A percentile compares a stretch with the other conserved stretches of the same genome.
Conservation (phyloP, 2,329 filamentous ascomycete genomes). For the Colletotrichum trifolii region DNA sequence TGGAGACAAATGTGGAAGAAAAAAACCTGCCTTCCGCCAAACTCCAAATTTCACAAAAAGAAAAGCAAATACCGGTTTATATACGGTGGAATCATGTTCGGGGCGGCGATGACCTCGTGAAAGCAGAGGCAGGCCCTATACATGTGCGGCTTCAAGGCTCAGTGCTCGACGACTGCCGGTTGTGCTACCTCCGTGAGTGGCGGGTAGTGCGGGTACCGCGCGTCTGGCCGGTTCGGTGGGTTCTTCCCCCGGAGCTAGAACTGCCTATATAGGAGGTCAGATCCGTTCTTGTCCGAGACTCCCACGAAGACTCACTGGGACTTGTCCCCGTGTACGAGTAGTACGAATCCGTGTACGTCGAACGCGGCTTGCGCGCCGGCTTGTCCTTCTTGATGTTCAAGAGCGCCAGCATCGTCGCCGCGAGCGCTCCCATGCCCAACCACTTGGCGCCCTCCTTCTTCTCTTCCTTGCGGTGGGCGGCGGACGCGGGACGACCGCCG, state of each 20-base stretch:
- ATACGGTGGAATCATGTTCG: slow-evolving; percentile 27
- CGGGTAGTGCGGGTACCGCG: slow-evolving; percentile 39
- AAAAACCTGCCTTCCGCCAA: neutral
- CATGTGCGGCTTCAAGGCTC: slow-evolving; percentile 3
- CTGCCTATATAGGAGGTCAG: slow-evolving; percentile 51
- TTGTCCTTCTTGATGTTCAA: slow-evolving; percentile 65
- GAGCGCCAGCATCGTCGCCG: slow-evolving; percentile 63
- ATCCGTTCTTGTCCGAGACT: slow-evolving; percentile 35
- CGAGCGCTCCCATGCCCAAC: slow-evolving; percentile 63
- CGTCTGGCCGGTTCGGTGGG: slow-evolving; percentile 40
- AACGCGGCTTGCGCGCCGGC: slow-evolving; percentile 54
- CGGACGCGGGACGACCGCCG: slow-evolving; percentile 47
- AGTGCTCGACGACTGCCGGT: neutral
- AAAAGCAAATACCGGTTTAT: slow-evolving; percentile 28
- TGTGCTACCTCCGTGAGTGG: slow-evolving; percentile 45
- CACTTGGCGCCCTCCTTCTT: slow-evolving; percentile 65
- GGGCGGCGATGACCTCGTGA: neutral
- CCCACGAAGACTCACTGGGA: slow-evolving; percentile 59
- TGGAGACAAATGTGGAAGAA: too few species aligned
- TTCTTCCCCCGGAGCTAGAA: slow-evolving; percentile 58
- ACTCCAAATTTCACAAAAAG: slow-evolving; percentile 10
- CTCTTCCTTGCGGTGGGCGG: slow-evolving; percentile 54
- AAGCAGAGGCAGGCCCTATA: slow-evolving; percentile 5
- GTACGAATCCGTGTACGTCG: slow-evolving; percentile 63
- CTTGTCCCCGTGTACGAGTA: slow-evolving; percentile 63